Conservation (phyloP, 371 early-diverging fungal genomes). For the Cokeromyces recurvatus region DNA sequence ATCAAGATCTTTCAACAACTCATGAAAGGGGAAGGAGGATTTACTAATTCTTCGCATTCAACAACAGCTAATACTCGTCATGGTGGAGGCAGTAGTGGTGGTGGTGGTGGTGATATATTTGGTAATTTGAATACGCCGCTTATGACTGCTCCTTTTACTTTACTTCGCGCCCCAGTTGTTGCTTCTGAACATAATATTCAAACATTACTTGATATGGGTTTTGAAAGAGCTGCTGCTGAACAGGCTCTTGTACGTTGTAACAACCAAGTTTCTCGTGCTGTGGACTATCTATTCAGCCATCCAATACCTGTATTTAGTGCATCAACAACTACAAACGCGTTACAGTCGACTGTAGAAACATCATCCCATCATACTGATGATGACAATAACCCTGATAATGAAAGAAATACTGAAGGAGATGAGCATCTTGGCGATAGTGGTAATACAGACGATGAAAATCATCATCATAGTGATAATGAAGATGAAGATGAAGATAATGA, state of each 20-base stretch:
- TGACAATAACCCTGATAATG: neutral
- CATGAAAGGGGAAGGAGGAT: constrained; percentile 65
- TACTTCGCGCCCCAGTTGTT: constrained; percentile 30
- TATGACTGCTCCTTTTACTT: constrained; percentile 30
- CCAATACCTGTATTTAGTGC: constrained; percentile 45
- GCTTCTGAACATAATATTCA: constrained; percentile 66
- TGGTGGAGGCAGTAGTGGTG: constrained; percentile 1
- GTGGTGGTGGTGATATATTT: constrained; percentile 13
- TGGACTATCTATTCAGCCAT: constrained; percentile 86
- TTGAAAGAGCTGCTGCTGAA: constrained; percentile 77
- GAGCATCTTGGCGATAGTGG: constrained; percentile 1
- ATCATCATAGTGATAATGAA: constrained; percentile 17
- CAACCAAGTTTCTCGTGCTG: constrained; percentile 83
- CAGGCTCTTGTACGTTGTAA: constrained; percentile 72
- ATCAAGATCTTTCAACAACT: constrained; percentile 59
- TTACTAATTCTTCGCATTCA: constrained; percentile 8
- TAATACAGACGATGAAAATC: constrained; percentile 12
- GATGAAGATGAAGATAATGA: constrained; percentile 17
- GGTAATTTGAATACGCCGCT: constrained; percentile 22
- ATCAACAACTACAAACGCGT: neutral
- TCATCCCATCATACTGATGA: no score
- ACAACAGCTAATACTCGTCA: constrained; percentile 7
- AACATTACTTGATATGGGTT: constrained; percentile 87
- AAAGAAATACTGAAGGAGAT: constrained; percentile 1
- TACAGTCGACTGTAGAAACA: neutral